These are phyloP conservation scores for Juncus effusus DNA, from an alignment of 176 grass and related monocot species.

Conservation along the genomic window DNA sequence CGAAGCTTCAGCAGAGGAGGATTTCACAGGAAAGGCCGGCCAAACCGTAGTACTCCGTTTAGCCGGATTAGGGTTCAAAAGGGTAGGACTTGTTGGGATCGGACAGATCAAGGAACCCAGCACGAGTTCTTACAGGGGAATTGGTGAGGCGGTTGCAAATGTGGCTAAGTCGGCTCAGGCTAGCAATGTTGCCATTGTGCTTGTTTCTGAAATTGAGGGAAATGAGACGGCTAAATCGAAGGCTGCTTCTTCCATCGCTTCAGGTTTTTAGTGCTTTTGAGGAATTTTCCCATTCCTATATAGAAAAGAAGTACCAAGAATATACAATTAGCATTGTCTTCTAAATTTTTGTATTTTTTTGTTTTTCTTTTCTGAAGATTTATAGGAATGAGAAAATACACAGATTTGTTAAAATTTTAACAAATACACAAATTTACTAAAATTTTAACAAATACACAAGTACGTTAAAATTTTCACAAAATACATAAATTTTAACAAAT, in stretches of 20 bases:
- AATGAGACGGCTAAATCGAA: slow-evolving; percentile 48
- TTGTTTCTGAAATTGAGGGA: slow-evolving; percentile 51
- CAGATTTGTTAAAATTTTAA: background rate
- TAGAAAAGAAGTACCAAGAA: background rate
- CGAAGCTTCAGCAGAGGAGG: slow-evolving; percentile 71
- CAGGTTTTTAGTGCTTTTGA: slow-evolving; percentile 34
- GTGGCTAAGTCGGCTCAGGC: slow-evolving; percentile 83
- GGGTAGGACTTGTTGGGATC: slow-evolving; percentile 66
- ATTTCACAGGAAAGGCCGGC: slow-evolving; percentile 78
- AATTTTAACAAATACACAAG: background rate
- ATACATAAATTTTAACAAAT: too few relatives aligned
- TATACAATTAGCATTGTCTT: background rate
- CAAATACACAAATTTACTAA: background rate
- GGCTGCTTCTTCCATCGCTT: slow-evolving; percentile 65
- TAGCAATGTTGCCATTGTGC: slow-evolving; percentile 50
- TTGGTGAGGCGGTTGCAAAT: slow-evolving; percentile 63
- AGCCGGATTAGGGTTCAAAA: slow-evolving; percentile 73
- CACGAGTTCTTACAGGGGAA: slow-evolving; percentile 37
- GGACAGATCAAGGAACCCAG: slow-evolving; percentile 55
- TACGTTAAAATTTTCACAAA: background rate
- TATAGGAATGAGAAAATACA: slow-evolving; percentile 9
- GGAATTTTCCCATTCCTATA: background rate
- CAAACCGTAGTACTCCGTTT: slow-evolving; percentile 82
- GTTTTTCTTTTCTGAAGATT: background rate
- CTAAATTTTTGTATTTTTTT: background rate